Conservation (phyloP, 257 asterid genomes). For the Nemophila menziesii region DNA sequence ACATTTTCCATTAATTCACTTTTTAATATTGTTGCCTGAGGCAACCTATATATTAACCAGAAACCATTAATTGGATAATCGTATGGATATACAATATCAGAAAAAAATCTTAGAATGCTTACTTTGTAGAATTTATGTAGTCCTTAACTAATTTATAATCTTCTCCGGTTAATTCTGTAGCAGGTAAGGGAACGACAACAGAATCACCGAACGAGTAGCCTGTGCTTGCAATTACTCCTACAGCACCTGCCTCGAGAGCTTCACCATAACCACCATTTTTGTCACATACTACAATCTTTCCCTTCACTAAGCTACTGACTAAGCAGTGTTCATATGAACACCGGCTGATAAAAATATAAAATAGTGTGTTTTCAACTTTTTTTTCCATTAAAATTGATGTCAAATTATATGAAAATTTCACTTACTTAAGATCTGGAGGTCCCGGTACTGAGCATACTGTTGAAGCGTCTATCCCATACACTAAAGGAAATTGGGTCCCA, state of each 20-base stretch:
- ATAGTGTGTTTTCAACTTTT: too few species aligned
- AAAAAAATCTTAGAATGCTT: not conserved
- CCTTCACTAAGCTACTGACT: constrained; percentile 10
- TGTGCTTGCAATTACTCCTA: constrained; percentile 9
- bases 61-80: not conserved
- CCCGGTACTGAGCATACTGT: not conserved
- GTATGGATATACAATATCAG: too few species aligned
- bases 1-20: constrained; percentile 8
- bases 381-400: too few species aligned
- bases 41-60: constrained; percentile 2
- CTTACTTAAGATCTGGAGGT: too few species aligned
- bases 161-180: not conserved
- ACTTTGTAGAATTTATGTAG: not conserved
- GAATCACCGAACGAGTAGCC: not conserved
- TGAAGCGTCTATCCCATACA: not conserved
- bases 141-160: not conserved
- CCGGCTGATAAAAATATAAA: too few species aligned
- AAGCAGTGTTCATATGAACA: too few species aligned
- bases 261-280: not conserved
- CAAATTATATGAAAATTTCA: too few species aligned
- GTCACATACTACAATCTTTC: constrained; percentile 28
- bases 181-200: constrained; percentile 13
- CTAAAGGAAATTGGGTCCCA: not conserved
- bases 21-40: constrained; percentile 2
- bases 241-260: constrained; percentile 11